Percentiles rank a stretch among this genome's conserved stretches.
phyloP scores from a whole-genome alignment of 495 filamentous ascomycete genomes.

The Penicillium simplicissimum region DNA sequence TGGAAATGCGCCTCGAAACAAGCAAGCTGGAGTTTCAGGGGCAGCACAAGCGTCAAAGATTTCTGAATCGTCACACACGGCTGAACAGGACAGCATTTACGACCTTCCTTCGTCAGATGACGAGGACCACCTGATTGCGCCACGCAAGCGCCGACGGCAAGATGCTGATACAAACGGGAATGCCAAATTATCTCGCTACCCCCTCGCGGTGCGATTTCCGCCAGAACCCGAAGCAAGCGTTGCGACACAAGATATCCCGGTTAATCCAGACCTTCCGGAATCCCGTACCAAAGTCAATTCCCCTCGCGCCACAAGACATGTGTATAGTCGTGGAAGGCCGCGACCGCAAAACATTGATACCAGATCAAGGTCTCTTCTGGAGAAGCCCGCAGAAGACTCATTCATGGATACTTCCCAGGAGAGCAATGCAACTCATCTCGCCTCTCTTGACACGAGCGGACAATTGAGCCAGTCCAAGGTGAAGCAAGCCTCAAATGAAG shows the following conservation, averaged over 20 bases:
- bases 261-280: neutral
- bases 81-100: constrained; percentile 24
- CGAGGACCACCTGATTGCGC: constrained; percentile 16
- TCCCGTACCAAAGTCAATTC: neutral
- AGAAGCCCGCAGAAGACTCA: neutral
- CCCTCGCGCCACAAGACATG: neutral
- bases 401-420: neutral
- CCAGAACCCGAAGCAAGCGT: neutral
- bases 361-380: neutral
- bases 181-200: neutral
- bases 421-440: neutral
- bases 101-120: constrained; percentile 45
- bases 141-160: constrained; percentile 22
- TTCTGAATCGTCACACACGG: neutral
- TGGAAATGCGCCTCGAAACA: constrained; percentile 7
- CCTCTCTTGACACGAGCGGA: neutral
- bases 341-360: neutral
- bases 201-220: neutral
- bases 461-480: neutral
- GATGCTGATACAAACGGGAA: constrained; percentile 7
- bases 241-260: neutral
- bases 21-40: constrained; percentile 3
- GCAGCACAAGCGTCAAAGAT: neutral
- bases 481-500: neutral
- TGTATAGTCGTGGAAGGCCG: neutral